Conservation (phyloP, 164 flowering plant species). For the Nymphaea thermarum region DNA sequence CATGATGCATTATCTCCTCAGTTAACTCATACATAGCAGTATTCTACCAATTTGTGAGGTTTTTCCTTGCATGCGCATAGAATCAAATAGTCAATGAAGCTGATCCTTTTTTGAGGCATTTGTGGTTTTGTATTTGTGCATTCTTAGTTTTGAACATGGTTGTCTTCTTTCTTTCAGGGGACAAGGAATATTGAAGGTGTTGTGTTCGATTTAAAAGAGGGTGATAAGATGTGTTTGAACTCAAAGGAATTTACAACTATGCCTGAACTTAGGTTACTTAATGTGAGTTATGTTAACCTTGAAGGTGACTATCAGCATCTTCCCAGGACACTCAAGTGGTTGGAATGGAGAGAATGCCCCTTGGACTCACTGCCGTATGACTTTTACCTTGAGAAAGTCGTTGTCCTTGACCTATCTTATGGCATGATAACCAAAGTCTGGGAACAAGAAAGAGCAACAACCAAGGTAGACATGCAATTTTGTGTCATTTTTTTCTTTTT, state of each 20-base stretch:
- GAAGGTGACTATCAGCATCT: background rate
- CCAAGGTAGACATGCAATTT: too few relatives aligned
- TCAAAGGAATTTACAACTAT: background rate
- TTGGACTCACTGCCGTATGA: background rate
- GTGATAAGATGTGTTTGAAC: background rate
- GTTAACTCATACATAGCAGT: too few relatives aligned
- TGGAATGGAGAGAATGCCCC: background rate
- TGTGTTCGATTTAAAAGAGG: background rate
- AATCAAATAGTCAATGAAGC: too few relatives aligned
- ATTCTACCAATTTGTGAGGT: too few relatives aligned
- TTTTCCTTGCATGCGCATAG: too few relatives aligned
- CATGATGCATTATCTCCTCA: too few relatives aligned
- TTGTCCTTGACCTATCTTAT: slow-evolving; percentile 1
- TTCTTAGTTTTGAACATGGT: too few relatives aligned
- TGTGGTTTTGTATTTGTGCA: too few relatives aligned
- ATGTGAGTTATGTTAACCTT: background rate
- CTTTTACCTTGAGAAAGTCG: background rate
- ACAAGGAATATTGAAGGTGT: background rate
- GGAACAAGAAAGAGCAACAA: background rate
- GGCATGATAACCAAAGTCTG: background rate
- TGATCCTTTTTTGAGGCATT: too few relatives aligned
- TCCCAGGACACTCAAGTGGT: background rate
- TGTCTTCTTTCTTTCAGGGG: background rate
- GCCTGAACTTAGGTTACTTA: background rate
- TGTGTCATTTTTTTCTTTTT: too few relatives aligned